Conservation (phyloP, 208 protist species). For the Leishmania guyanensis region DNA sequence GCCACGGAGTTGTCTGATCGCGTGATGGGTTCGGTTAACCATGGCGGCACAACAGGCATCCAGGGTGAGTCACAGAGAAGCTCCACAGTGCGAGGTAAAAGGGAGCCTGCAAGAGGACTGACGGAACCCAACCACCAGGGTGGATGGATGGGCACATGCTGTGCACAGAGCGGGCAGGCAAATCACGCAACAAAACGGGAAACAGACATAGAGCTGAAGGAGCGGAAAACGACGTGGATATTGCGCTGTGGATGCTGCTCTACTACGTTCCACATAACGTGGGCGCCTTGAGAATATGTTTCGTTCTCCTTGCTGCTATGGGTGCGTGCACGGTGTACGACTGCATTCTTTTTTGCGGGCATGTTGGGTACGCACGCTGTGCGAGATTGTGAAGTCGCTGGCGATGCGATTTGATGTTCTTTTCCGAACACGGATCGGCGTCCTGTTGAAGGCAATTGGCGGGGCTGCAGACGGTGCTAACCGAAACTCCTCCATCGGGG, state of each 20-base stretch:
- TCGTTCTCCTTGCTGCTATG: not conserved
- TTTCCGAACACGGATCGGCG: conserved; percentile 18
- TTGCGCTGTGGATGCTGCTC: not conserved
- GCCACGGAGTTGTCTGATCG: not conserved
- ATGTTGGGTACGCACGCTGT: not conserved
- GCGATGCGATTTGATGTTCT: conserved; percentile 68
- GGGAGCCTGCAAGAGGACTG: not conserved
- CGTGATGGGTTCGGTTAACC: not conserved
- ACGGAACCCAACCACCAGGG: not conserved
- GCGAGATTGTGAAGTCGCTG: conserved; percentile 45
- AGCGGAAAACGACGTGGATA: not conserved
- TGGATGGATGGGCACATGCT: not conserved
- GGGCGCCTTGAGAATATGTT: not conserved
- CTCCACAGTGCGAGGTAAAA: not conserved
- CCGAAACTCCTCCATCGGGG: conserved; percentile 31
- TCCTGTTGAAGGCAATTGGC: conserved; percentile 46
- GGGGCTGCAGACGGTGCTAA: conserved; percentile 35
- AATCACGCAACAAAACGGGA: not conserved
- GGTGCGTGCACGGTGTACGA: not conserved
- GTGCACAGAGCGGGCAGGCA: not conserved
- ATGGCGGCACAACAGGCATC: not conserved
- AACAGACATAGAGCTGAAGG: not conserved
- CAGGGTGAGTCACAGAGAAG: not conserved
- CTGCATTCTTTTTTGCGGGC: not conserved
- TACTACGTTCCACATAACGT: not conserved